phyloP scores from a whole-genome alignment of 768 basidiomycete species.

The Butyriboletus loyo region DNA sequence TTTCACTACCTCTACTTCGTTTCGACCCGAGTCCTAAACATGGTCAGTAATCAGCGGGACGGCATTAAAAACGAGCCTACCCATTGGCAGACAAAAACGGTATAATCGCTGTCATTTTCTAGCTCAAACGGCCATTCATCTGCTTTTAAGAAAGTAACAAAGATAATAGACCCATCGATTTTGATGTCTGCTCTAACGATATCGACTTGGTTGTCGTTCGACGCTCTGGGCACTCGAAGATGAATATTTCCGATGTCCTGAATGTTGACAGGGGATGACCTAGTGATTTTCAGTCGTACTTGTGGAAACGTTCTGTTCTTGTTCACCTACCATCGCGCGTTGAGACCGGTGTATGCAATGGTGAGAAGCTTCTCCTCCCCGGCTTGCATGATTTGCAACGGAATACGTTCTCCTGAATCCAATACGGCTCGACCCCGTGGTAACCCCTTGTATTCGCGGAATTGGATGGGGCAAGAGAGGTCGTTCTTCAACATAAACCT shows the following conservation, averaged over 20 bases:
- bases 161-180: conserved; percentile 85
- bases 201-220: conserved; percentile 38
- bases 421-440: conserved; percentile 62
- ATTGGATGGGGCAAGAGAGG: conserved; percentile 61
- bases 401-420: conserved; percentile 62
- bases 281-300: conserved; percentile 29
- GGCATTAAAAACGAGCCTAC: conserved; percentile 37
- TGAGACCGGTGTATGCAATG: conserved; percentile 81
- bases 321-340: conserved; percentile 68
- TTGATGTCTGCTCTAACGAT: conserved; percentile 76
- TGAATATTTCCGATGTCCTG: conserved; percentile 86
- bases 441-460: conserved; percentile 80
- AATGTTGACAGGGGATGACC: conserved; percentile 91
- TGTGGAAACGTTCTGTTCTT: not conserved
- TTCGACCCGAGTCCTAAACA: conserved; percentile 44
- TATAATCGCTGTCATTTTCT: conserved; percentile 82
- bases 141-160: conserved; percentile 63
- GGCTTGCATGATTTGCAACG: conserved; percentile 64
- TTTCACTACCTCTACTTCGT: conserved; percentile 38
- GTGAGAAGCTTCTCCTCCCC: conserved; percentile 76
- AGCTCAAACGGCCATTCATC: conserved; percentile 88
- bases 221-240: conserved; percentile 57
- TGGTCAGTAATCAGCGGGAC: conserved; percentile 17
- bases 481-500: conserved; percentile 89
- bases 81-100: conserved; percentile 68